Evolutionary conservation across 345 rosid genomes (phyloP).

Genomic region (Pistacia atlantica): DNA sequence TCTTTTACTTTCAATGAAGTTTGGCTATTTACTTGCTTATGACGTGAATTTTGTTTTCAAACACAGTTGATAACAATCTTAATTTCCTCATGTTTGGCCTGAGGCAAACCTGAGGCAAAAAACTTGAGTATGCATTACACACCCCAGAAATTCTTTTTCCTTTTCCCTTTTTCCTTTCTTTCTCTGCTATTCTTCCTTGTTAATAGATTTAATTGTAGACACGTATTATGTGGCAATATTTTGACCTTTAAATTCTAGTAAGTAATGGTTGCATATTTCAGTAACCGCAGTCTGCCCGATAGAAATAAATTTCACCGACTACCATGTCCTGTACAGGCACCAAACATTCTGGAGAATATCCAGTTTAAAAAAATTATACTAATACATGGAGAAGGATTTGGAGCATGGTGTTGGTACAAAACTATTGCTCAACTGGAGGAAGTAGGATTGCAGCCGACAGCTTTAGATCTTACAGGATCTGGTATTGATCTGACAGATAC

Average conservation of each 20-base stretch:
- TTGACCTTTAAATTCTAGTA: not conserved
- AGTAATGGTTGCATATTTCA: not conserved
- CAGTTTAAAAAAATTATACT: slow-evolving; percentile 60
- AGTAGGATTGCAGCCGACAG: slow-evolving; percentile 69
- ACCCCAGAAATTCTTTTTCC: too few relatives aligned
- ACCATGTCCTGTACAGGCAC: slow-evolving; percentile 42
- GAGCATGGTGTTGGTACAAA: slow-evolving; percentile 99
- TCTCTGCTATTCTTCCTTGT: not conserved
- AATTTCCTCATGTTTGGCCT: not conserved
- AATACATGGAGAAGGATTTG: slow-evolving; percentile 96
- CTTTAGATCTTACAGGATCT: slow-evolving; percentile 82
- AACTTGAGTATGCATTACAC: not conserved
- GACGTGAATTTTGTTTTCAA: not conserved
- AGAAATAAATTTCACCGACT: slow-evolving; percentile 2
- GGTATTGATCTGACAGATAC: slow-evolving; percentile 79
- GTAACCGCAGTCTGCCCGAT: not conserved
- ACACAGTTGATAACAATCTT: not conserved
- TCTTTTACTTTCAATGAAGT: not conserved
- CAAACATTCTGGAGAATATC: slow-evolving; percentile 67
- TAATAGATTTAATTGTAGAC: too few relatives aligned
- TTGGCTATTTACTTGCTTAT: not conserved
- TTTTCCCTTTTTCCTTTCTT: not conserved
- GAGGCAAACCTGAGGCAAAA: not conserved
- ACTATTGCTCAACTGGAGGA: slow-evolving; percentile 82
- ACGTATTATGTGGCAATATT: too few relatives aligned